phyloP scores from a whole-genome alignment of 306 rosid genomes.

The Dalbergia cultrata region DNA sequence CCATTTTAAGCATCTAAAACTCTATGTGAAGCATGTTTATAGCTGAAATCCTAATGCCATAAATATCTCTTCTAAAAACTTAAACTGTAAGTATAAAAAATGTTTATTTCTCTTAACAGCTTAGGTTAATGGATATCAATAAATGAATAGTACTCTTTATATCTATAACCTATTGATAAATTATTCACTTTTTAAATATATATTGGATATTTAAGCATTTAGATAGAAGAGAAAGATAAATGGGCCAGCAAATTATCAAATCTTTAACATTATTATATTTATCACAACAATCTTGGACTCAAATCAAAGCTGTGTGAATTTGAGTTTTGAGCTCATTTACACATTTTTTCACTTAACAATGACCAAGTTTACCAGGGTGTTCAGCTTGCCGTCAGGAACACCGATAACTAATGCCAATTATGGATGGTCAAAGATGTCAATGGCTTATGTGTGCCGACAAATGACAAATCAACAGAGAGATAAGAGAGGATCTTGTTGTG shows the following conservation, averaged over 20 bases:
- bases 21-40: neutral
- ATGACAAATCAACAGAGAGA: constrained; percentile 29
- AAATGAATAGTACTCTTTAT: too few relatives aligned
- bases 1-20: constrained; percentile 21
- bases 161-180: neutral
- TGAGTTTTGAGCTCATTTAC: neutral
- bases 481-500: constrained; percentile 7
- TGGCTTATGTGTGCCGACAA: constrained; percentile 53
- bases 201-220: neutral
- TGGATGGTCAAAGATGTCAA: constrained; percentile 53
- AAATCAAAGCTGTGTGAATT: neutral
- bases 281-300: neutral
- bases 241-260: neutral
- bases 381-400: constrained; percentile 40
- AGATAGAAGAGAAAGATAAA: neutral
- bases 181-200: neutral
- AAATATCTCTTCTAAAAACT: too few relatives aligned
- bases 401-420: constrained; percentile 43
- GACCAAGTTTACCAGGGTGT: neutral
- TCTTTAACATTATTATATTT: neutral
- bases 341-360: neutral
- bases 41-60: neutral
- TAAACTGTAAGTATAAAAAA: too few relatives aligned
- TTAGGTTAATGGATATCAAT: too few relatives aligned
- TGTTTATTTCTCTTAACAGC: too few relatives aligned